Evolutionary conservation across 2,329 filamentous ascomycete genomes (phyloP).

Genomic region (Pyrenophora graminea): DNA sequence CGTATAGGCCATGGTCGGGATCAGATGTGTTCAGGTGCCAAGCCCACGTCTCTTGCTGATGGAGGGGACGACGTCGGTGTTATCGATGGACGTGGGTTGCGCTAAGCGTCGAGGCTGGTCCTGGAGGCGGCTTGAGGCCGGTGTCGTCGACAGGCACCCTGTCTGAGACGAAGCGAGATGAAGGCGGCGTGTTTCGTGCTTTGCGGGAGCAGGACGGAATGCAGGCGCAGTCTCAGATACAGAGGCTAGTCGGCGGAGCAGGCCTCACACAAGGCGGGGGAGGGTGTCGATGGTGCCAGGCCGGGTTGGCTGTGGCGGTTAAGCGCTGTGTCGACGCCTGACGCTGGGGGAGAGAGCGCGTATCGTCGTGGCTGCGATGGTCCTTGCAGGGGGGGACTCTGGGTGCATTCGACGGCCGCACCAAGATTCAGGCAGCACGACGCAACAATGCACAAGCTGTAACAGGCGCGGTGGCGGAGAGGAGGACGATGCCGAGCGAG

Average conservation of each 20-base stretch:
- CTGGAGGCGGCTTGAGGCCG: constrained; percentile 11
- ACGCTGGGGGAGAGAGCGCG: constrained; percentile 6
- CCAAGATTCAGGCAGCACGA: too few species aligned
- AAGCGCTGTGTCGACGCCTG: constrained; percentile 21
- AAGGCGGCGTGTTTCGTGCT: constrained; percentile 38
- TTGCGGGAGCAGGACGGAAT: constrained; percentile 19
- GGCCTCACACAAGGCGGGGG: constrained; percentile 8
- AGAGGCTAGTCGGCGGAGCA: constrained; percentile 13
- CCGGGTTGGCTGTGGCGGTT: constrained; percentile 3
- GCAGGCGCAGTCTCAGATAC: constrained; percentile 29
- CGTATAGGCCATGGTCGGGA: constrained; percentile 45
- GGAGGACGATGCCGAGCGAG: neutral
- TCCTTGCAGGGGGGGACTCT: neutral
- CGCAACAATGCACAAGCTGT: too few species aligned
- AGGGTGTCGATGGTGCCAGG: constrained; percentile 8
- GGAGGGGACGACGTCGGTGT: constrained; percentile 23
- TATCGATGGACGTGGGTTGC: constrained; percentile 19
- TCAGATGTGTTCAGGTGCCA: constrained; percentile 28
- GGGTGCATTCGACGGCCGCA: constrained; percentile 1
- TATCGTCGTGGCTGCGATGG: constrained; percentile 10
- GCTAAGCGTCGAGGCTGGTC: constrained; percentile 19
- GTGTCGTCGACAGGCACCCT: constrained; percentile 28
- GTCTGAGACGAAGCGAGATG: constrained; percentile 47
- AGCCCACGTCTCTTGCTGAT: constrained; percentile 25
- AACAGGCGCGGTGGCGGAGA: neutral